A percentile compares a stretch with the other conserved stretches of the same genome.
These are phyloP conservation scores for Sicyos baderoa DNA, from an alignment of 306 rosid species.

Conservation along the genomic window DNA sequence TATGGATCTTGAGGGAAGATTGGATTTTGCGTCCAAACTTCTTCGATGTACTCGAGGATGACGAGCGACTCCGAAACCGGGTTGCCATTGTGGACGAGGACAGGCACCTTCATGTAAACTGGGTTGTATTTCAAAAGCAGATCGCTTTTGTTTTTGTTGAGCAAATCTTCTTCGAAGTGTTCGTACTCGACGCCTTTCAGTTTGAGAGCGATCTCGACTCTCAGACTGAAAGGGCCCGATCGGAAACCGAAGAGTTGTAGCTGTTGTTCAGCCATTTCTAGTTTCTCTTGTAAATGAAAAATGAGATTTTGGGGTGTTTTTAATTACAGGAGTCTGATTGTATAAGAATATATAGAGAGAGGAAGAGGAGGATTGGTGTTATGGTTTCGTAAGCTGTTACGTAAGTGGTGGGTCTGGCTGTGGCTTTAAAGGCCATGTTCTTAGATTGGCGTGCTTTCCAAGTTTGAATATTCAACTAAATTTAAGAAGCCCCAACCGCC, in stretches of 20 bases:
- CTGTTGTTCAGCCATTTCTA: neutral
- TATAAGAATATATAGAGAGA: neutral
- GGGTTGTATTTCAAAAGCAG: slow-evolving; percentile 47
- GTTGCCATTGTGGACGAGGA: slow-evolving; percentile 40
- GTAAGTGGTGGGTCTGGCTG: neutral
- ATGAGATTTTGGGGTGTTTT: no score
- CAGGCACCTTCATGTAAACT: slow-evolving; percentile 42
- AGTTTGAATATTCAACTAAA: no score
- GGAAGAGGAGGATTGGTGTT: neutral
- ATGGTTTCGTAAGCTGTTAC: neutral
- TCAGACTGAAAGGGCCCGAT: slow-evolving; percentile 32
- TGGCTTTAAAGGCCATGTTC: no score
- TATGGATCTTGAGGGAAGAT: slow-evolving; percentile 40
- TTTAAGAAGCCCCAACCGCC: no score
- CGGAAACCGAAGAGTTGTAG: neutral
- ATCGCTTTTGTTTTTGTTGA: slow-evolving; percentile 26
- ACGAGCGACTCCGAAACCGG: slow-evolving; percentile 41
- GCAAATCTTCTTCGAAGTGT: slow-evolving; percentile 30
- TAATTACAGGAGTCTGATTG: neutral
- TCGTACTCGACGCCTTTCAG: slow-evolving; percentile 46
- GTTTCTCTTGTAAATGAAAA: neutral
- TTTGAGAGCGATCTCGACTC: slow-evolving; percentile 40
- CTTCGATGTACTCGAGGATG: slow-evolving; percentile 21
- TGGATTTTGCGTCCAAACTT: slow-evolving; percentile 13
- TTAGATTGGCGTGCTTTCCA: no score